Base-by-base conservation (phyloP, 441 rosid species). In the Jatropha multifida region DNA sequence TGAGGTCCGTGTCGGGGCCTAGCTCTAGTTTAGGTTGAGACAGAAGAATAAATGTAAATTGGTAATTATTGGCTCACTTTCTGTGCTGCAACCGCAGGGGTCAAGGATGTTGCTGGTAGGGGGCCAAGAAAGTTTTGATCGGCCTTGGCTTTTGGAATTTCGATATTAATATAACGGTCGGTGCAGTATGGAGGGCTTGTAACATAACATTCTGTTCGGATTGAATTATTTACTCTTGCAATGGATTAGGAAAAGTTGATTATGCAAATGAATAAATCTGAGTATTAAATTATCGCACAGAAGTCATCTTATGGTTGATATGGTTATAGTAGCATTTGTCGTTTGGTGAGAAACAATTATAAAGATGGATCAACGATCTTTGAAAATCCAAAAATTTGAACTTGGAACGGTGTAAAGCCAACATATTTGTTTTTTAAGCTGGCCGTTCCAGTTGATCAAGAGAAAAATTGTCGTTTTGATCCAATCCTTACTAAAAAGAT, bases 1-100 rank as follows among this genome's bases (percentile, higher is more conserved):
- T 88, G 84, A 82, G 95, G 79, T 84, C 90, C 20, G 85, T 85
- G 46, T 85, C 98, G 0, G 96, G 94, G 59, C 81, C 94, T 13
- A 84, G 89, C 81, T 83, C 93, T 52, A 89, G 92, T 80, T 79
- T 86, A 65, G 89, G 91, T 69, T 90, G 84, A 88, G 71, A 74
- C 44, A 4, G 72, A 54, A 60, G 42, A 56, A 62, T 11, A 0
- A 11, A 40, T 44, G 42, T 71, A 71, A 78, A 56, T 77, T 67
- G 48, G 32, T 68, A 72, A 46, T 54, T 64, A 5, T 13, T 58
- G 68, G 68, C 74, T 67, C 56, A 7, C 75, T 66, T 64, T 46
- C 75, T 78, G 75, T 72, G 64, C 80, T 71, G 68, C 58, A 48
- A 64, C 46, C 1, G 54, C n/a, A 4, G 46, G 46, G 64, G 37